Conservation (phyloP, 805 yeast genomes). For the Geotrichum ghanense region DNA sequence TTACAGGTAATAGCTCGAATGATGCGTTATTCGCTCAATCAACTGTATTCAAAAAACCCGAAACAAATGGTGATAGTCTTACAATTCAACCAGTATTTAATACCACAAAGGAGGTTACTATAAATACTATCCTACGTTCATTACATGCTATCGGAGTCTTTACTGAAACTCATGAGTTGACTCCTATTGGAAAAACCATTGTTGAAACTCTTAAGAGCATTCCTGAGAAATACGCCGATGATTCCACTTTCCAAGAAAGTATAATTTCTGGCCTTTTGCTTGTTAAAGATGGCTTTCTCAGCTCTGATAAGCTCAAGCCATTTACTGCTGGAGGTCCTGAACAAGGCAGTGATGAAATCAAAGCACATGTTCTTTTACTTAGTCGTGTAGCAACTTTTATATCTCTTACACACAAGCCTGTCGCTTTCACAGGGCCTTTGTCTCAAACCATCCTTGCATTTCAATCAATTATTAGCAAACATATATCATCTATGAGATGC, state of each 20-base stretch:
- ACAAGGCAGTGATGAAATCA: slow-evolving; percentile 20
- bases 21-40: not conserved
- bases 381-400: slow-evolving; percentile 40
- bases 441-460: slow-evolving; percentile 56
- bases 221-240: slow-evolving; percentile 16
- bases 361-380: slow-evolving; percentile 30
- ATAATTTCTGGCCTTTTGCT: slow-evolving; percentile 19
- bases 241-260: slow-evolving; percentile 27
- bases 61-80: slow-evolving; percentile 27
- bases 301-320: slow-evolving; percentile 24
- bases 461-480: slow-evolving; percentile 48
- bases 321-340: slow-evolving; percentile 32
- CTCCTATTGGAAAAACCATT: slow-evolving; percentile 42
- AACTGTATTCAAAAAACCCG: slow-evolving; percentile 18
- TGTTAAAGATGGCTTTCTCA: slow-evolving; percentile 14
- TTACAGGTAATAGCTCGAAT: not conserved
- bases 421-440: slow-evolving; percentile 56
- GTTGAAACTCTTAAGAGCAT: slow-evolving; percentile 16
- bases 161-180: slow-evolving; percentile 31
- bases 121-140: slow-evolving; percentile 44
- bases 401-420: slow-evolving; percentile 37
- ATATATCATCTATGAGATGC: slow-evolving; percentile 40
- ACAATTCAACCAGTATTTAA: slow-evolving; percentile 33
- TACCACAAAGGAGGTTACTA: slow-evolving; percentile 40
- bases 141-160: slow-evolving; percentile 40